A percentile compares a stretch with the other conserved stretches of the same genome.
phyloP scores from a whole-genome alignment of 345 rosid genomes.

The Angophora floribunda region DNA sequence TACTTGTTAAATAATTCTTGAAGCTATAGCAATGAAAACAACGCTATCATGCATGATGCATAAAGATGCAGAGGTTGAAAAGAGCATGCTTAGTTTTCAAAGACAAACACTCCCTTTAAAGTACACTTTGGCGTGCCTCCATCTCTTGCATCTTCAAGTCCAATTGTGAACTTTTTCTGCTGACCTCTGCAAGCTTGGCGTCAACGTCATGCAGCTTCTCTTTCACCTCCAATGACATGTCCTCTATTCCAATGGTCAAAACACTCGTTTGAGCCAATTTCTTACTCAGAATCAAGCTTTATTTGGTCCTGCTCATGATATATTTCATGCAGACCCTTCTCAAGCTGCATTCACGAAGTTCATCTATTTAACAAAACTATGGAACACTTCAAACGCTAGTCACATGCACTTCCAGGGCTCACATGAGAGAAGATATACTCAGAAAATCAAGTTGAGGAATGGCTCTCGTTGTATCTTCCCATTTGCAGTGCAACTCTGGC shows the following conservation, averaged over 20 bases:
- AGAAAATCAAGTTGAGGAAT: too few relatives aligned
- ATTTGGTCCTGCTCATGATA: slow-evolving; percentile 36
- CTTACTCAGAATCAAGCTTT: slow-evolving; percentile 47
- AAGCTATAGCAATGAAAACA: too few relatives aligned
- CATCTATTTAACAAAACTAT: background rate
- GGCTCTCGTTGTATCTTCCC: too few relatives aligned
- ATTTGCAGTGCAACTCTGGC: too few relatives aligned
- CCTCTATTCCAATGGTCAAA: slow-evolving; percentile 45
- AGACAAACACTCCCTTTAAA: too few relatives aligned
- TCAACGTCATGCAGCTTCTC: slow-evolving; percentile 39
- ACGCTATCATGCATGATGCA: too few relatives aligned
- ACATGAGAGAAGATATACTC: too few relatives aligned
- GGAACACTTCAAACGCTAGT: background rate
- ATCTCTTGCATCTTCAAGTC: too few relatives aligned
- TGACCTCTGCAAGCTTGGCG: slow-evolving; percentile 54
- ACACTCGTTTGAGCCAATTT: slow-evolving; percentile 53
- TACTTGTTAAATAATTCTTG: too few relatives aligned
- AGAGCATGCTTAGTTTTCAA: too few relatives aligned
- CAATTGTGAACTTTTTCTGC: slow-evolving; percentile 1
- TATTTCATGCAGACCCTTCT: slow-evolving; percentile 45
- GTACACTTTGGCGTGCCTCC: too few relatives aligned
- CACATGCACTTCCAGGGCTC: background rate
- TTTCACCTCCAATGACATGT: slow-evolving; percentile 48
- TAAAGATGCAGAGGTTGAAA: too few relatives aligned
- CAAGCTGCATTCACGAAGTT: slow-evolving; percentile 39